Conservation (phyloP, 2,329 filamentous ascomycete species). For the Sordariomycetes sp. region DNA sequence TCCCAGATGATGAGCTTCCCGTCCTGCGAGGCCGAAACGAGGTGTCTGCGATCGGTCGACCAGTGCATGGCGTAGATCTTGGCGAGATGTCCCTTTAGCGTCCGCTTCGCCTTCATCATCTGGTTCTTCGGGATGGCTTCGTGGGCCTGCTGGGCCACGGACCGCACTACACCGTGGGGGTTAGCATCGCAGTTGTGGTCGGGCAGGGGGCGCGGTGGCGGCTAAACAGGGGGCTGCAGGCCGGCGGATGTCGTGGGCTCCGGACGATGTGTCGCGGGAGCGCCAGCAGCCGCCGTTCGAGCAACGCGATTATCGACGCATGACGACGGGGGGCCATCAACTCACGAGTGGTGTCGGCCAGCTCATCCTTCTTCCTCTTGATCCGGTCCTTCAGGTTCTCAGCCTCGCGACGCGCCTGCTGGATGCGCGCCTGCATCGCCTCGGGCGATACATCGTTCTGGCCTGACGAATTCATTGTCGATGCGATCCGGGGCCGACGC, state of each 20-base stretch:
- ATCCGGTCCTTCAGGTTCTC: slow-evolving; percentile 96
- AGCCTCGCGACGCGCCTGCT: slow-evolving; percentile 88
- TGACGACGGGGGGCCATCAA: slow-evolving; percentile 11
- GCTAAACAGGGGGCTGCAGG: neutral
- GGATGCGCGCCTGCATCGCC: slow-evolving; percentile 86
- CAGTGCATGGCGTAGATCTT: slow-evolving; percentile 99
- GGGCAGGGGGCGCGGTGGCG: neutral
- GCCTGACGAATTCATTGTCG: slow-evolving; percentile 42
- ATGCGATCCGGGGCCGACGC: neutral
- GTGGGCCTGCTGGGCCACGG: slow-evolving; percentile 84
- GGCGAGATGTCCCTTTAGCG: slow-evolving; percentile 91
- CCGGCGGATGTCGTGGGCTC: neutral
- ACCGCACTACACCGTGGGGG: slow-evolving; percentile 58
- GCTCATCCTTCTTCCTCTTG: slow-evolving; percentile 99
- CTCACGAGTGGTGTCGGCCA: slow-evolving; percentile 95
- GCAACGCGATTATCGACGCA: neutral
- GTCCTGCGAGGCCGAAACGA: slow-evolving; percentile 96
- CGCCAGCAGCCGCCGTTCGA: neutral
- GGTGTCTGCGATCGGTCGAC: slow-evolving; percentile 94
- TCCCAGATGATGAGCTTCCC: slow-evolving; percentile 99
- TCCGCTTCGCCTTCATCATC: slow-evolving; percentile 94
- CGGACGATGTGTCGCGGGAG: neutral
- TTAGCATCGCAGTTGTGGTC: neutral
- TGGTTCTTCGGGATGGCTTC: slow-evolving; percentile 82
- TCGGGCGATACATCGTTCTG: slow-evolving; percentile 53